phyloP scores from a whole-genome alignment of 148 eudicot genomes.

The Polygonum aviculare region DNA sequence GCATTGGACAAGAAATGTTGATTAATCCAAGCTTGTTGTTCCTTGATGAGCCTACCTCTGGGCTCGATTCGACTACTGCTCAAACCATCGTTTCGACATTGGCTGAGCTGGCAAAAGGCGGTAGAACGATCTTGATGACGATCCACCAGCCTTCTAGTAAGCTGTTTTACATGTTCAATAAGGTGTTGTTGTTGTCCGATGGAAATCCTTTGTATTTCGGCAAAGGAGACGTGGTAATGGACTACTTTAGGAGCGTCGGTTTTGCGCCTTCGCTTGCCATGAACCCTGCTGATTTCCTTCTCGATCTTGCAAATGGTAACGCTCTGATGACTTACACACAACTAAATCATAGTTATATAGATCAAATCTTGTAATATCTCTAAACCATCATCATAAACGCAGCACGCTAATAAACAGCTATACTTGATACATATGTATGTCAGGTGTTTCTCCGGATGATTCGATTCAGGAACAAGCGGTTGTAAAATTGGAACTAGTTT shows the following conservation, averaged over 20 bases:
- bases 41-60: conserved; percentile 16
- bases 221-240: conserved; percentile 45
- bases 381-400: too few species aligned
- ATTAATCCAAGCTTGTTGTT: conserved; percentile 13
- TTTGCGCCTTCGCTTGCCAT: conserved; percentile 50
- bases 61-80: conserved; percentile 37
- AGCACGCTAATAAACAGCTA: background rate
- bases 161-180: conserved; percentile 65
- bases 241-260: conserved; percentile 49
- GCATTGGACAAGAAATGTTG: conserved; percentile 16
- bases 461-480: conserved; percentile 18
- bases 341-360: too few species aligned
- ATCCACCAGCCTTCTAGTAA: conserved; percentile 89
- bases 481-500: conserved; percentile 35
- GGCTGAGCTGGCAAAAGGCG: conserved; percentile 44
- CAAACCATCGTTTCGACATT: conserved; percentile 58
- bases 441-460: conserved; percentile 19
- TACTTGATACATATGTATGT: conserved; percentile 9
- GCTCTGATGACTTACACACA: background rate
- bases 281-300: conserved; percentile 83
- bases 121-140: conserved; percentile 43
- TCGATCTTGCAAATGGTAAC: conserved; percentile 75
- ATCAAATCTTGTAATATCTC: too few species aligned
- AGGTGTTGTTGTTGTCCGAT: conserved; percentile 62
- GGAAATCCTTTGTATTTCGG: conserved; percentile 71